A percentile compares a stretch with the other conserved stretches of the same genome.
Evolutionary conservation across 768 basidiomycete species (phyloP).

Genomic region (Amanita phalloides): DNA sequence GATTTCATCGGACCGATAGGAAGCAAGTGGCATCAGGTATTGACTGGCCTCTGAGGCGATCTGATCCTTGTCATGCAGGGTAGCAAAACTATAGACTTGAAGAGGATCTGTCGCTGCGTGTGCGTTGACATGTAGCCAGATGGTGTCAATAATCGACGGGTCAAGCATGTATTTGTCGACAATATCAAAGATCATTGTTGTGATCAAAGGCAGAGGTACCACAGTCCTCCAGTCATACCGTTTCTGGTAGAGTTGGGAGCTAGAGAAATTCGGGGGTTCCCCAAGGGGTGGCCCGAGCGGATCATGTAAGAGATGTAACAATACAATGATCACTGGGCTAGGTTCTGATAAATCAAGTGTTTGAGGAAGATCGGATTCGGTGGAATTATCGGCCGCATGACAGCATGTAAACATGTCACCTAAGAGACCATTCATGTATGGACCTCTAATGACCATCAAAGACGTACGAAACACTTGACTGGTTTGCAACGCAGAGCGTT

Average conservation of each 20-base stretch:
- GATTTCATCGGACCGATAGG: constrained; percentile 41
- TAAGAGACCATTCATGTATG: constrained; percentile 16
- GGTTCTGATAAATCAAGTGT: constrained; percentile 48
- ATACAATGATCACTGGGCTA: constrained; percentile 31
- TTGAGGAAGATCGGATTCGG: constrained; percentile 16
- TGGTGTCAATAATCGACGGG: constrained; percentile 26
- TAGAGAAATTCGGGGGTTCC: constrained; percentile 15
- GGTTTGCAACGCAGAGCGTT: constrained; percentile 33
- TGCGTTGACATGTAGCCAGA: constrained; percentile 43
- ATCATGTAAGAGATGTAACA: constrained; percentile 47
- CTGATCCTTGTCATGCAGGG: constrained; percentile 26
- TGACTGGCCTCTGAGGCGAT: constrained; percentile 50
- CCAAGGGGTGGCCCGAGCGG: constrained; percentile 37
- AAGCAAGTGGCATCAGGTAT: constrained; percentile 47
- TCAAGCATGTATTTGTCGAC: constrained; percentile 60
- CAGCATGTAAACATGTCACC: constrained; percentile 64
- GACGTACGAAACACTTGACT: constrained; percentile 58
- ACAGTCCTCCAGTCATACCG: constrained; percentile 32
- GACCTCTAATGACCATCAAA: constrained; percentile 1
- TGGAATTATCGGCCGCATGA: constrained; percentile 16
- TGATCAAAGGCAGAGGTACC: constrained; percentile 58
- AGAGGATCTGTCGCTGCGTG: constrained; percentile 41
- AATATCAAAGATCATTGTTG: constrained; percentile 38
- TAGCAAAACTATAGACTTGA: constrained; percentile 52
- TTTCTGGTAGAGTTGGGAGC: constrained; percentile 18